Evolutionary conservation across 805 yeast genomes (phyloP).

Genomic region (Candida loeiensis): DNA sequence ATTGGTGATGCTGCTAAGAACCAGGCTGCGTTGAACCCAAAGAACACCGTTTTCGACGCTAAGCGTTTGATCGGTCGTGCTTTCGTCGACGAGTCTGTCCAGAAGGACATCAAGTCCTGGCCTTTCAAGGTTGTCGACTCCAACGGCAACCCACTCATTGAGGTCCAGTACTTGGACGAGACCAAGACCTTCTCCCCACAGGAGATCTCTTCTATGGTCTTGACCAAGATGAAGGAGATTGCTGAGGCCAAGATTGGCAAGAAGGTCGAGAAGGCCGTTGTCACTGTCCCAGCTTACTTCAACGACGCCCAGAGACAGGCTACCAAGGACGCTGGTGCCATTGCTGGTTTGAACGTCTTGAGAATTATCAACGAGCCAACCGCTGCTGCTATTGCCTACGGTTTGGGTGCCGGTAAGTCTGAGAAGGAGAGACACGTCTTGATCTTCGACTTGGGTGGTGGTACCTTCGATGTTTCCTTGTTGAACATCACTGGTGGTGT

Average conservation of each 20-base stretch:
- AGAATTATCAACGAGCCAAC: slow-evolving; percentile 58
- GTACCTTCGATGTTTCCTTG: slow-evolving; percentile 94
- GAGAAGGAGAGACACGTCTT: slow-evolving; percentile 65
- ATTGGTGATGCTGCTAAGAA: slow-evolving; percentile 51
- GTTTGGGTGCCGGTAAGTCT: slow-evolving; percentile 67
- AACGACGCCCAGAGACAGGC: slow-evolving; percentile 51
- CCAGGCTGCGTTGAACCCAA: slow-evolving; percentile 50
- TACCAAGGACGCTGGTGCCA: slow-evolving; percentile 51
- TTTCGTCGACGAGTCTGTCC: slow-evolving; percentile 57
- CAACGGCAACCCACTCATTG: slow-evolving; percentile 45
- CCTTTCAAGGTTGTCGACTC: slow-evolving; percentile 45
- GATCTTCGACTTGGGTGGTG: slow-evolving; percentile 96
- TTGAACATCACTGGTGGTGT: slow-evolving; percentile 93
- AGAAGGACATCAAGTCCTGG: slow-evolving; percentile 50
- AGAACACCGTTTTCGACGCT: slow-evolving; percentile 48
- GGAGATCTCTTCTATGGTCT: slow-evolving; percentile 48
- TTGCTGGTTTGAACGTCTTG: slow-evolving; percentile 48
- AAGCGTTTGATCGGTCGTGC: slow-evolving; percentile 59
- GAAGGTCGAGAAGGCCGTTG: slow-evolving; percentile 56
- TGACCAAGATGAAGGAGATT: slow-evolving; percentile 55
- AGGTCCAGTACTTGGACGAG: slow-evolving; percentile 47
- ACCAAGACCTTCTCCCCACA: slow-evolving; percentile 46
- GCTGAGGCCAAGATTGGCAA: slow-evolving; percentile 89
- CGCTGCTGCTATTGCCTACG: slow-evolving; percentile 97
- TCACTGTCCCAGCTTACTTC: slow-evolving; percentile 49